phyloP scores from a whole-genome alignment of 495 filamentous ascomycete genomes.

The Aspergillus asperescens region DNA sequence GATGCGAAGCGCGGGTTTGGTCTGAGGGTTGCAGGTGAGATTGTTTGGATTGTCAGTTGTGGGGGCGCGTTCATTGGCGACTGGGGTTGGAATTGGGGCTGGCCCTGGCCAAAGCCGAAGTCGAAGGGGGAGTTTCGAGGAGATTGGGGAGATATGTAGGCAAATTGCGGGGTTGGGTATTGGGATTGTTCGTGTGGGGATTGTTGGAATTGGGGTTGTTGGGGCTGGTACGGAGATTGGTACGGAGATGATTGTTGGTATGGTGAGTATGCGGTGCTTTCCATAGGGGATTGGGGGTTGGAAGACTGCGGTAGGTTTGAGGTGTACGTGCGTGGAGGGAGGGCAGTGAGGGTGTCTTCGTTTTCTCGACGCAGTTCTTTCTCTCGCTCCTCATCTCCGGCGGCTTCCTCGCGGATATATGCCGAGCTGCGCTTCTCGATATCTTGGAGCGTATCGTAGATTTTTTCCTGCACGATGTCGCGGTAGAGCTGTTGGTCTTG shows the following conservation, averaged over 20 bases:
- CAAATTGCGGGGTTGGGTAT: not conserved
- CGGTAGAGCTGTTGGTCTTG: conserved; percentile 65
- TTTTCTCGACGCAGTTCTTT: conserved; percentile 77
- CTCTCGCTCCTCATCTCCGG: conserved; percentile 71
- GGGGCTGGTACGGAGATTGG: not conserved
- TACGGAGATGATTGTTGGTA: conserved; percentile 3
- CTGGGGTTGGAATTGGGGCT: not conserved
- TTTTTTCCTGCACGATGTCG: conserved; percentile 68
- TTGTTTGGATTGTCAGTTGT: conserved; percentile 1
- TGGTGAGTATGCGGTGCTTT: conserved; percentile 3
- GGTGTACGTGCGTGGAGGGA: conserved; percentile 49
- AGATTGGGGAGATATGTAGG: conserved; percentile 5
- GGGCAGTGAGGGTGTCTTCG: conserved; percentile 74
- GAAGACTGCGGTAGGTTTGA: conserved; percentile 10
- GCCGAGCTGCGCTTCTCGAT: conserved; percentile 79
- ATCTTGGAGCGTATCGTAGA: conserved; percentile 73
- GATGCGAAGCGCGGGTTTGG: conserved; percentile 76
- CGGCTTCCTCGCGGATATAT: conserved; percentile 72
- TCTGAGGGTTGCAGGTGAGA: conserved; percentile 12
- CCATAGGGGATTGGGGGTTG: conserved; percentile 1
- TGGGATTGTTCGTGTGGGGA: conserved; percentile 11
- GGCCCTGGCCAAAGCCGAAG: conserved; percentile 1
- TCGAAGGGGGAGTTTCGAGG: conserved; percentile 20
- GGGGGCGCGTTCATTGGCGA: conserved; percentile 22
- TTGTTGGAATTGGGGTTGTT: not conserved